phyloP scores from a whole-genome alignment of 2,329 filamentous ascomycete species.

The Xylariales sp. region DNA sequence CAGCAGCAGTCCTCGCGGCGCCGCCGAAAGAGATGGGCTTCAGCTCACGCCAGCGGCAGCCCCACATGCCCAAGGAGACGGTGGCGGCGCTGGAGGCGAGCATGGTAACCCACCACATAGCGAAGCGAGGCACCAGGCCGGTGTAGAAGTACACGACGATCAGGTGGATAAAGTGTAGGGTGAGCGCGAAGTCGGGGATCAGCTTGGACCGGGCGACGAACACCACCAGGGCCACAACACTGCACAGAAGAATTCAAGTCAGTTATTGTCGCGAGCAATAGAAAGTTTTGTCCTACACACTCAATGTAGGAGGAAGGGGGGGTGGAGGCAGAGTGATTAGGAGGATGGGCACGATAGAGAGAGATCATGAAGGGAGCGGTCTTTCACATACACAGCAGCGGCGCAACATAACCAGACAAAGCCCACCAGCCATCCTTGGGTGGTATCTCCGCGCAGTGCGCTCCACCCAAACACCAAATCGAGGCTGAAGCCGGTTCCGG shows the following conservation, averaged over 20 bases:
- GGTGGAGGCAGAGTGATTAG: too few relatives aligned
- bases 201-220: constrained; percentile 88
- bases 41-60: constrained; percentile 85
- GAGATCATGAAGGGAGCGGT: neutral
- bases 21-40: constrained; percentile 84
- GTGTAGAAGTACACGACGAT: constrained; percentile 75
- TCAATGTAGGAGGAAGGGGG: too few relatives aligned
- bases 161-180: constrained; percentile 80
- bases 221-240: constrained; percentile 76
- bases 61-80: constrained; percentile 74
- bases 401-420: constrained; percentile 53
- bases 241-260: too few relatives aligned
- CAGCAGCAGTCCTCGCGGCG: constrained; percentile 27
- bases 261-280: too few relatives aligned
- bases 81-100: constrained; percentile 37
- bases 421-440: constrained; percentile 55
- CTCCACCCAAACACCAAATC: constrained; percentile 56
- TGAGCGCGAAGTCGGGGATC: constrained; percentile 89
- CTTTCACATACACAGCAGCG: constrained; percentile 38
- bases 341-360: too few relatives aligned
- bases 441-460: constrained; percentile 56
- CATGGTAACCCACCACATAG: constrained; percentile 80
- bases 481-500: constrained; percentile 49
- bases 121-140: constrained; percentile 67
- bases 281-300: too few relatives aligned